Evolutionary conservation across 2,329 filamentous ascomycete species (phyloP).

Genomic region (Epichloe hybrida): DNA sequence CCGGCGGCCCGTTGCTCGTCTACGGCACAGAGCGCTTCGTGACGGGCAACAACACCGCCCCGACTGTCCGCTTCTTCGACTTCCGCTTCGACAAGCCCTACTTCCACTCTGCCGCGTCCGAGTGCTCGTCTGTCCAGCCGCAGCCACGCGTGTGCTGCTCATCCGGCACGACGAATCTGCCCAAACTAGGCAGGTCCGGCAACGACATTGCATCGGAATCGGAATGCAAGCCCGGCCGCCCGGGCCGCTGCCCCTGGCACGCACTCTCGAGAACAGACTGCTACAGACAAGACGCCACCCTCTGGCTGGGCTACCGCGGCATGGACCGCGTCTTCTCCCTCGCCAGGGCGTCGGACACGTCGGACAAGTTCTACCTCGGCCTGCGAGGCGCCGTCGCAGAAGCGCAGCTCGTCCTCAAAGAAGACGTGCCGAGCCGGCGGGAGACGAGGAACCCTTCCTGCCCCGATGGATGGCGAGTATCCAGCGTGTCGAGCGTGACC

Average conservation of each 20-base stretch:
- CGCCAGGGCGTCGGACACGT: slow-evolving; percentile 31
- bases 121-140: slow-evolving; percentile 23
- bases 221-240: slow-evolving; percentile 22
- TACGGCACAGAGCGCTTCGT: slow-evolving; percentile 39
- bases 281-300: slow-evolving; percentile 35
- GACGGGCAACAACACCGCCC: slow-evolving; percentile 29
- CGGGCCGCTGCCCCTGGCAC: slow-evolving; percentile 34
- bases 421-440: slow-evolving; percentile 13
- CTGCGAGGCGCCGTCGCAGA: slow-evolving; percentile 34
- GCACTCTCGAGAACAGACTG: slow-evolving; percentile 25
- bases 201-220: neutral
- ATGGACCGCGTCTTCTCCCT: slow-evolving; percentile 31
- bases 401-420: slow-evolving; percentile 18
- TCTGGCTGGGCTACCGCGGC: slow-evolving; percentile 26
- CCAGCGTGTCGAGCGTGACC: slow-evolving; percentile 7
- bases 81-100: slow-evolving; percentile 37
- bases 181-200: neutral
- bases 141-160: neutral
- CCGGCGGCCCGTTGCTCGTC: slow-evolving; percentile 33
- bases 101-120: slow-evolving; percentile 32
- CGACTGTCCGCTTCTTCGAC: slow-evolving; percentile 38
- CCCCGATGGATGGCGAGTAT: neutral
- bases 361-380: slow-evolving; percentile 36
- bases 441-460: neutral
- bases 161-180: neutral